Conservation (phyloP, 768 basidiomycete genomes). For the Lentinula raphanica region DNA sequence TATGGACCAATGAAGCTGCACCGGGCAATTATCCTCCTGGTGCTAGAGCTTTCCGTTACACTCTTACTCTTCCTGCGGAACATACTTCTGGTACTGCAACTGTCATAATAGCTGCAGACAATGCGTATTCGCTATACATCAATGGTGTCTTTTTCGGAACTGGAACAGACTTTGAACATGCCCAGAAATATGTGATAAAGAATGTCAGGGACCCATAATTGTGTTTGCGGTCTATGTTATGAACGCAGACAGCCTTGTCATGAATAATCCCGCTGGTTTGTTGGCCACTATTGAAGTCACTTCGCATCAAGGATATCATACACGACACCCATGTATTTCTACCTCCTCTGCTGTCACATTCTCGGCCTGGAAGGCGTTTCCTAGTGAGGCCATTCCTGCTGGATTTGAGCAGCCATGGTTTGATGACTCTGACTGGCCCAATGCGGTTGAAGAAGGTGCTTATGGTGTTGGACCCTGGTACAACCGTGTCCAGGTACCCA, state of each 20-base stretch:
- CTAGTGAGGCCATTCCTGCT: not conserved
- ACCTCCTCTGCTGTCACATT: not conserved
- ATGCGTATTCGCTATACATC: slow-evolving; percentile 23
- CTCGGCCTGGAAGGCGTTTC: slow-evolving; percentile 2
- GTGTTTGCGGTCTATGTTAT: slow-evolving; percentile 1
- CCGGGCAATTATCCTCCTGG: slow-evolving; percentile 12
- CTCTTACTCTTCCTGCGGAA: slow-evolving; percentile 16
- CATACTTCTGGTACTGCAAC: slow-evolving; percentile 18
- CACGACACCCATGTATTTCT: not conserved
- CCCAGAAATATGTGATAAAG: not conserved
- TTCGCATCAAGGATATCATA: not conserved
- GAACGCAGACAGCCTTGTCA: not conserved
- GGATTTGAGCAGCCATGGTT: slow-evolving; percentile 4
- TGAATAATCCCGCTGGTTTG: slow-evolving; percentile 8
- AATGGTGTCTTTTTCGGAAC: slow-evolving; percentile 21
- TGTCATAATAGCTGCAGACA: slow-evolving; percentile 22
- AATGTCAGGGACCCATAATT: not conserved
- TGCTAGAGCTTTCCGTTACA: slow-evolving; percentile 24
- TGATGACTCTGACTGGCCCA: slow-evolving; percentile 8
- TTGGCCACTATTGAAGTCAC: slow-evolving; percentile 6
- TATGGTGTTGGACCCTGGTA: not conserved
- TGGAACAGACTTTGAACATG: not conserved
- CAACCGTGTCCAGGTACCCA: not conserved
- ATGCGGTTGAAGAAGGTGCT: not conserved
- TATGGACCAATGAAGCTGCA: slow-evolving; percentile 20